A percentile compares a stretch with the other conserved stretches of the same genome.
These are phyloP conservation scores for Umbellularia californica DNA, from an alignment of 164 flowering plant species.

Conservation along the genomic window DNA sequence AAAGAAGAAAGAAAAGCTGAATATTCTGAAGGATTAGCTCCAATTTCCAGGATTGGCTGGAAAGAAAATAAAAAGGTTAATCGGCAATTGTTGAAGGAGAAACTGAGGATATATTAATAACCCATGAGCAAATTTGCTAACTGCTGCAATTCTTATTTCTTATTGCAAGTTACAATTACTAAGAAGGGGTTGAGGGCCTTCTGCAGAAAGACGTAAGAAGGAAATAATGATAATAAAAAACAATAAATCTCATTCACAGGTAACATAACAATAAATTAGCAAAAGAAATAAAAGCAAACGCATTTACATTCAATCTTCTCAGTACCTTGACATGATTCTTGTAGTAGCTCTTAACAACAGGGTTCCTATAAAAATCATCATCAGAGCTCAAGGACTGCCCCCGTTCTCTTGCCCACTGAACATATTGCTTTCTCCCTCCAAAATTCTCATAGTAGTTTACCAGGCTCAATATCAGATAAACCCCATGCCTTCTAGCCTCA, in stretches of 20 bases:
- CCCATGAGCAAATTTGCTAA: too few species aligned
- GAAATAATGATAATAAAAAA: not conserved
- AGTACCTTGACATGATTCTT: constrained; percentile 53
- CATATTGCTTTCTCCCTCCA: constrained; percentile 54
- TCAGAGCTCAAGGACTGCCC: constrained; percentile 29
- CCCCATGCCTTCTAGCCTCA: constrained; percentile 41
- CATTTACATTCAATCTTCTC: not conserved
- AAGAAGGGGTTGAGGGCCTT: too few species aligned
- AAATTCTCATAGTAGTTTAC: constrained; percentile 44
- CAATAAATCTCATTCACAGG: not conserved
- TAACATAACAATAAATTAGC: not conserved
- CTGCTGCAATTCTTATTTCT: too few species aligned
- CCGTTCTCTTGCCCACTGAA: constrained; percentile 46
- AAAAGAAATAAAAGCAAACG: not conserved
- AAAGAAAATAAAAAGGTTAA: too few species aligned
- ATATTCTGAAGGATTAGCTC: too few species aligned
- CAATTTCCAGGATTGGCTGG: too few species aligned
- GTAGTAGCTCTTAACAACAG: constrained; percentile 37
- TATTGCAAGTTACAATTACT: too few species aligned
- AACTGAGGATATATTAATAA: too few species aligned
- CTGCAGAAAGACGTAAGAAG: too few species aligned
- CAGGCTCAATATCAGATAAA: constrained; percentile 45
- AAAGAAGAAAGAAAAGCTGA: too few species aligned
- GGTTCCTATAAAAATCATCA: constrained; percentile 46
- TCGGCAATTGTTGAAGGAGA: too few species aligned